Evolutionary conservation across 108 stramenopile species (phyloP), one percentile per base, ranked within the genome.

Genomic region (Pseudonitzschia delicatissima): DNA sequence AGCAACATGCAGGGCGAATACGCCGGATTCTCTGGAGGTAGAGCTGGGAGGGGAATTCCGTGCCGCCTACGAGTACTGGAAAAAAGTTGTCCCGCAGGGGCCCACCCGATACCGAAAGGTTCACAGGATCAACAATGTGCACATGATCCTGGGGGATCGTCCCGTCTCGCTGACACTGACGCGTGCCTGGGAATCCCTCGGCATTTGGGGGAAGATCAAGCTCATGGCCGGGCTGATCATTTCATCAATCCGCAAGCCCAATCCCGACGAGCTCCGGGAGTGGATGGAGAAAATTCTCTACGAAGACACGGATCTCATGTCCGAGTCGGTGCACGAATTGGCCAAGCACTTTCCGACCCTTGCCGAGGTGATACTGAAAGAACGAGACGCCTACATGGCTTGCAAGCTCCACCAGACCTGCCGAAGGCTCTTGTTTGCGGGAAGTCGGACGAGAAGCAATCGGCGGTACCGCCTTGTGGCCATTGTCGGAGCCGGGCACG

Each of bases 401-500:
- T 78, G 82, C 9, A 94, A 94, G 60, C 63, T 94, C 27, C 73
- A 71, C 62, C 92, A 91, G 77, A 84, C 77, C 6, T 76, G 79
- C 71, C 68, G 77, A 62, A 28, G 57, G 35, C 42, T 75, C 36
- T 61, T 72, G 36, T 40, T 49, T 40, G 31, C 21, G 48, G n/a
- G 28, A n/a, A 36, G 31, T 69, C 20, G n/a, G 27, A 39, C 44
- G 28, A 69, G 11, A 29, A 33, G 39, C 0, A 21, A 28, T 23
- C 59, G 23, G 11, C 59, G 57, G 37, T 48, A 61, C 12, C 67
- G 67, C 7, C n/a, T 90, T 57, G 88, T 93, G 42, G 89, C 84
- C 13, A 83, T 94, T 45, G 88, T 94, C 7, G 92, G 92, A 18
- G 92, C 92, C n/a, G 89, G 92, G 9, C 92, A 91, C 74, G 75